Base-by-base conservation (phyloP, 2,329 filamentous ascomycete species). In the Colletotrichum godetiae region DNA sequence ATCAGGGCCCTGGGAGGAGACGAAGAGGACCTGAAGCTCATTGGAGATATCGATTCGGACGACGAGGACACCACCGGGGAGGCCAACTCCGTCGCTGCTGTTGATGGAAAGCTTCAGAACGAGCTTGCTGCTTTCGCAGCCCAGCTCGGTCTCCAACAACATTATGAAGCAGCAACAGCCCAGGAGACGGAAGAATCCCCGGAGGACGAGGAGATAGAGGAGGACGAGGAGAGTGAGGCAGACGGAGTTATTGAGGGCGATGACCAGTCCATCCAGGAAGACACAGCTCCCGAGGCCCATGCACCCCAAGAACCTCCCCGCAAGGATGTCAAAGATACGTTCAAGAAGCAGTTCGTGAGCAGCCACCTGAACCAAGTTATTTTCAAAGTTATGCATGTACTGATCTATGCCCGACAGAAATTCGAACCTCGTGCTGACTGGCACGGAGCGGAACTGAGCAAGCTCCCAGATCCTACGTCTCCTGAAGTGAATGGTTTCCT, bases 1-100 rank as follows among this genome's bases (percentile, higher is more conserved):
- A 93, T 93, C 74, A 85, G 87, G 75, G 90, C 89, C 15, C 83
- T 93, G 1, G 92, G 91, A 4, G 92, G 92, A 15, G 90, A 92
- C 66, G 89, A 93, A 80, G 86, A 90, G 55, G 92, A 93, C 75
- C 80, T 92, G 56, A 88, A 90, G 46, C 86, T 93, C 42, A 87
- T 93, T 66, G 88, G 86, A 55, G 89, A 88, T 72, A 82, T 75
- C 13, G 82, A 84, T 42, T 86, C 84, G 4, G 83, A 84, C 22
- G 76, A 77, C 3, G 82, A 85, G 68, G 82, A 79, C 10, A 24
- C 46, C 7, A 49, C 46, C n/a, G 61, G 29, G 10, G 67, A 49
- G 10, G 55, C 59, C 12, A 31, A 24, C 27, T 33, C 42, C 5
- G 13, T 29, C 4, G 42, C 22, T 10, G 13, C 31, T 33, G 61